phyloP scores from a whole-genome alignment of 2,329 filamentous ascomycete genomes.

The Talaromyces islandicus region DNA sequence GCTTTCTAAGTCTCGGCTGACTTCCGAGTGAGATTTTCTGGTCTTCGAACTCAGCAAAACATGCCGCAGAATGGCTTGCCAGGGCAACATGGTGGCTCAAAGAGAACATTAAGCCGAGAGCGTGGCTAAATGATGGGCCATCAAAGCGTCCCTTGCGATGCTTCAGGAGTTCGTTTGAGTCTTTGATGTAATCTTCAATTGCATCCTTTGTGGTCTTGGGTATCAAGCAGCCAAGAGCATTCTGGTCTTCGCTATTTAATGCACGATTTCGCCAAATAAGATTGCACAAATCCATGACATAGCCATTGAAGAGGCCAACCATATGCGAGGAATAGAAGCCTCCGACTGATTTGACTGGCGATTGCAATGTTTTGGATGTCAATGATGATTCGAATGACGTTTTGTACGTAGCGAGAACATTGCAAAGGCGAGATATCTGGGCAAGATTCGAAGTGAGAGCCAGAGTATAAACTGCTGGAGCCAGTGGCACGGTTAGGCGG shows the following conservation, averaged over 20 bases:
- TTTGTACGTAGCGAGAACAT: conserved; percentile 67
- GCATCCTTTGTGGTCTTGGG: conserved; percentile 38
- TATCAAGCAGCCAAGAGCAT: conserved; percentile 51
- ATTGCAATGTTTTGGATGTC: conserved; percentile 30
- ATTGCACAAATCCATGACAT: conserved; percentile 82
- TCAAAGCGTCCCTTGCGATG: conserved; percentile 22
- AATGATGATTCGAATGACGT: conserved; percentile 62
- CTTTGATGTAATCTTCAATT: conserved; percentile 37
- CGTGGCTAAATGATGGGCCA: conserved; percentile 23
- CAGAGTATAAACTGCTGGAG: conserved; percentile 63
- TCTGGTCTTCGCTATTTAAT: conserved; percentile 60
- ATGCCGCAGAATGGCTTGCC: conserved; percentile 41
- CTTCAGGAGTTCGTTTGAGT: conserved; percentile 28
- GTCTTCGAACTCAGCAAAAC: conserved; percentile 45
- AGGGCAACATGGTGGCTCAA: conserved; percentile 43
- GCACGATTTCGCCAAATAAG: conserved; percentile 71
- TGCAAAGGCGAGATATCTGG: conserved; percentile 62
- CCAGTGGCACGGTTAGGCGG: conserved; percentile 62
- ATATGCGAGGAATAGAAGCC: conserved; percentile 53
- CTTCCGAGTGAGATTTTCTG: conserved; percentile 14
- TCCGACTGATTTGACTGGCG: conserved; percentile 21
- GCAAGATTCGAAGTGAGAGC: conserved; percentile 60
- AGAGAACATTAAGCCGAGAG: conserved; percentile 39
- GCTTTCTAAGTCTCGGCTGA: conserved; percentile 33
- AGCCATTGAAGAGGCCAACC: conserved; percentile 70